phyloP scores from a whole-genome alignment of 441 rosid species.

The Omphalea diandra region DNA sequence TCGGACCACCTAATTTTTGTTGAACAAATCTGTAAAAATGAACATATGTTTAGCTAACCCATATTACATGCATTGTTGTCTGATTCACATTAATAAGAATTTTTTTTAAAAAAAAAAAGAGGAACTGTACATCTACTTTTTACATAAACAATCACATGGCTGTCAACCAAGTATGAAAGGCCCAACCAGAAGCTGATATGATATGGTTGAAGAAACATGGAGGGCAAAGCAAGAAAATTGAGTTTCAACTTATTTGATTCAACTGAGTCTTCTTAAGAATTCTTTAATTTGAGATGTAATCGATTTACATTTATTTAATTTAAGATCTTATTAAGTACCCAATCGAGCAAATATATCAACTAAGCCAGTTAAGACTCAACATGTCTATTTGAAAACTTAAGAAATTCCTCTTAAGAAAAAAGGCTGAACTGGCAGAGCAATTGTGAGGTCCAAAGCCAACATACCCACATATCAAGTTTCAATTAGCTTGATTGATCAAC shows the following conservation, averaged over 20 bases:
- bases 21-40: conserved; percentile 59
- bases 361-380: background rate
- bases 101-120: background rate
- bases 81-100: background rate
- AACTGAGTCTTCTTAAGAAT: background rate
- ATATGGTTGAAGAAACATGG: background rate
- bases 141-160: background rate
- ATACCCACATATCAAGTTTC: too few relatives aligned
- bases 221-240: background rate
- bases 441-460: background rate
- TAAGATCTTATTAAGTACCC: background rate
- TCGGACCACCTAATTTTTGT: conserved; percentile 83
- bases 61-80: background rate
- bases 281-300: background rate
- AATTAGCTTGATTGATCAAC: background rate
- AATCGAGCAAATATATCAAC: background rate
- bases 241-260: background rate
- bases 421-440: background rate
- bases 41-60: background rate
- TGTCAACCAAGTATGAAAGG: background rate
- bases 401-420: too few relatives aligned
- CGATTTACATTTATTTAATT: background rate
- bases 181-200: background rate
- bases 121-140: background rate
- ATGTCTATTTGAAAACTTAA: background rate